phyloP scores from a whole-genome alignment of 23 red algal species.

The Gracilaria domingensis region DNA sequence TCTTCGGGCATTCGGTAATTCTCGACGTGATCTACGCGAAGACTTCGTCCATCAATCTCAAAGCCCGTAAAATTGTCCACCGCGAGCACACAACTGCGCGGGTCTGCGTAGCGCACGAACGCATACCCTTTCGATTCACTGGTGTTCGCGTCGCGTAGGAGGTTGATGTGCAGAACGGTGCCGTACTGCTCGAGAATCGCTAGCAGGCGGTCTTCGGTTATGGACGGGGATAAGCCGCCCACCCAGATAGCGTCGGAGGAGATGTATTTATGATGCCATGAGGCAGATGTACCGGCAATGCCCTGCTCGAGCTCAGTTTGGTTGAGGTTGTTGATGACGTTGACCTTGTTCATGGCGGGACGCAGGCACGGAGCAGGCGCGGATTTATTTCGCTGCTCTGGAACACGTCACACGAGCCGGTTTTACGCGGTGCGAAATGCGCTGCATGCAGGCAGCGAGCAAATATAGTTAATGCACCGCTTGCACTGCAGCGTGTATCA shows the following conservation, averaged over 20 bases:
- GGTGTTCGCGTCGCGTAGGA: constrained; percentile 79
- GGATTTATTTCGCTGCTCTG: not conserved
- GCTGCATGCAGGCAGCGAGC: not conserved
- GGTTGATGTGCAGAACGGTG: constrained; percentile 58
- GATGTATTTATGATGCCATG: constrained; percentile 84
- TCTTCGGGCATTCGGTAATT: constrained; percentile 70
- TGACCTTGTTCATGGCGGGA: constrained; percentile 63
- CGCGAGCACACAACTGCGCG: constrained; percentile 81
- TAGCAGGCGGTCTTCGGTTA: constrained; percentile 78
- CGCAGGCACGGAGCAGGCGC: not conserved
- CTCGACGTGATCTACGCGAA: constrained; percentile 86
- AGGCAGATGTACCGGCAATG: constrained; percentile 69
- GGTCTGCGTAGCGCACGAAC: constrained; percentile 83
- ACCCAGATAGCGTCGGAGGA: constrained; percentile 73
- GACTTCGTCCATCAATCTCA: constrained; percentile 56
- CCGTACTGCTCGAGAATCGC: constrained; percentile 91
- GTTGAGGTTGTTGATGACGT: constrained; percentile 66
- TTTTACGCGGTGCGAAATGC: constrained; percentile 16
- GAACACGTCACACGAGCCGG: not conserved
- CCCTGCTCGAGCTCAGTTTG: constrained; percentile 62
- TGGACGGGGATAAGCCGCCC: constrained; percentile 61
- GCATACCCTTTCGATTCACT: constrained; percentile 73
- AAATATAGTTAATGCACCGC: not conserved
- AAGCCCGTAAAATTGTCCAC: constrained; percentile 90
- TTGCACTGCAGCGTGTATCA: not conserved